Evolutionary conservation across 1,284 basidiomycete species (phyloP).

Genomic region (Coniferiporia weirii): DNA sequence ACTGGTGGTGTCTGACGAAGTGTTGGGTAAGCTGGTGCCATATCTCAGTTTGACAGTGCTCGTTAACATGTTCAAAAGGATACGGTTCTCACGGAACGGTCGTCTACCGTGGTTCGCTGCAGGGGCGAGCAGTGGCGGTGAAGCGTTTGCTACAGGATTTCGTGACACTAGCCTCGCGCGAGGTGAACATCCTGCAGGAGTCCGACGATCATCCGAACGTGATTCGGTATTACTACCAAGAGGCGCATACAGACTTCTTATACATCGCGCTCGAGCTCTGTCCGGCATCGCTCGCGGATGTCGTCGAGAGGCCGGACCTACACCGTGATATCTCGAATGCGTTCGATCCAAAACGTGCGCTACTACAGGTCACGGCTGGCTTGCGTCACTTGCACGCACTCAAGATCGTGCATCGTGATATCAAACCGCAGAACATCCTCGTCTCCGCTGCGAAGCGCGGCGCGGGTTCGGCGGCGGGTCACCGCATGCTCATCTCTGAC

Average conservation of each 20-base stretch:
- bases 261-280: constrained; percentile 98
- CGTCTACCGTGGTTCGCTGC: constrained; percentile 89
- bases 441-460: constrained; percentile 70
- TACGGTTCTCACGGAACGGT: constrained; percentile 97
- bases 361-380: constrained; percentile 85
- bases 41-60: constrained; percentile 1
- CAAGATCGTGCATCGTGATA: constrained; percentile 96
- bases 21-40: constrained; percentile 57
- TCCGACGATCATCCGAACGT: constrained; percentile 98
- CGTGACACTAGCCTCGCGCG: constrained; percentile 89
- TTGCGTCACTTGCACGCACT: constrained; percentile 89
- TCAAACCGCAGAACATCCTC: constrained; percentile 98
- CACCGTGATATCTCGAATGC: constrained; percentile 61
- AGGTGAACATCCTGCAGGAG: constrained; percentile 92
- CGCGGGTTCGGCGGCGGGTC: constrained; percentile 41
- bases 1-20: constrained; percentile 67
- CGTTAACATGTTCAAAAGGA: constrained; percentile 44
- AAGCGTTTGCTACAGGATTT: constrained; percentile 95
- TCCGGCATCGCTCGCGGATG: constrained; percentile 89
- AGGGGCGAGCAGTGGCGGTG: constrained; percentile 94
- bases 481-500: constrained; percentile 92
- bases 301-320: constrained; percentile 80
- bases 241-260: constrained; percentile 87
- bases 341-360: constrained; percentile 85
- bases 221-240: constrained; percentile 97